Percentiles rank a stretch among this genome's conserved stretches.
phyloP scores from a whole-genome alignment of 768 basidiomycete species.

The Obba rivulosa region DNA sequence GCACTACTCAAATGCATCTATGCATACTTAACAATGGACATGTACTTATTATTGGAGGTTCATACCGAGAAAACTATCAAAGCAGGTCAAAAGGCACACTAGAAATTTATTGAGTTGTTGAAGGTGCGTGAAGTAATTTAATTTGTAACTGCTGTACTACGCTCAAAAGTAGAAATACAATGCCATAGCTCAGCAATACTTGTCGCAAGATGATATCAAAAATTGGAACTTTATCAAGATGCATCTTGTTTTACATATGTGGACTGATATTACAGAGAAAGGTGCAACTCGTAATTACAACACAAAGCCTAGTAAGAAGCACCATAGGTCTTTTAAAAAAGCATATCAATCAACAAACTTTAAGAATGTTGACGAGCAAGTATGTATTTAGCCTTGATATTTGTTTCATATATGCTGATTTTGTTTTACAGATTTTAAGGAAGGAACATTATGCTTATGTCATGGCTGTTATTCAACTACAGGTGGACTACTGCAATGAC shows the following conservation, averaged over 20 bases:
- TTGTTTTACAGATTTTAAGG: no score
- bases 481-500: no score
- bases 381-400: no score
- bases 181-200: not conserved
- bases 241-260: constrained; percentile 1
- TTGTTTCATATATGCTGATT: no score
- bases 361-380: no score
- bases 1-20: not conserved
- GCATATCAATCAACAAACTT: not conserved
- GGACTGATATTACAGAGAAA: constrained; percentile 9
- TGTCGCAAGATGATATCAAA: not conserved
- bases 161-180: not conserved
- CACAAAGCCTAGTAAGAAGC: constrained; percentile 11
- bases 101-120: not conserved
- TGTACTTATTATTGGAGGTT: not conserved
- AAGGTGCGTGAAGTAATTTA: not conserved
- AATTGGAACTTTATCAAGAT: constrained; percentile 13
- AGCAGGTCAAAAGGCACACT: not conserved
- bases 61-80: not conserved
- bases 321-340: constrained; percentile 7
- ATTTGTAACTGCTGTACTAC: not conserved
- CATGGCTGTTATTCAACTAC: no score
- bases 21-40: not conserved
- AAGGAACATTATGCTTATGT: no score
- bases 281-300: constrained; percentile 7